Evolutionary conservation across 108 stramenopile species (phyloP).

Genomic region (Cyclotella atomus): DNA sequence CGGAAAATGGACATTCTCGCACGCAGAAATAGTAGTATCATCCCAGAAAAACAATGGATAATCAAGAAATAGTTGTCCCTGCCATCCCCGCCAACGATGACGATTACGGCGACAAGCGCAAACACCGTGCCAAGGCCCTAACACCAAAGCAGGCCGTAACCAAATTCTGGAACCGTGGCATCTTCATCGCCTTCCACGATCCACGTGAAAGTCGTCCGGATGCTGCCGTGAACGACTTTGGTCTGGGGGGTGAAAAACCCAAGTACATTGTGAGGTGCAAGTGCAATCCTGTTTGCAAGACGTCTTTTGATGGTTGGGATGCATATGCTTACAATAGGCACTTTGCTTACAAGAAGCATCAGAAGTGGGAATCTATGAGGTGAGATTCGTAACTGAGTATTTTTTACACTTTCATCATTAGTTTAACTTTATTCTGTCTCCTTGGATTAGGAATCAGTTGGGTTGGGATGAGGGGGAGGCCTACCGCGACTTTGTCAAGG

Average conservation of each 20-base stretch:
- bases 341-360: constrained; percentile 8
- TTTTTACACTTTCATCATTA: too few species aligned
- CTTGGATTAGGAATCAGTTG: too few species aligned
- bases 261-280: constrained; percentile 4
- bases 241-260: not conserved
- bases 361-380: constrained; percentile 4
- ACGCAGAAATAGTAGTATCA: not conserved
- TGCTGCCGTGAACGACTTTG: not conserved
- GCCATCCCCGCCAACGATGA: not conserved
- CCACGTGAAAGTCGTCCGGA: not conserved
- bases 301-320: constrained; percentile 7
- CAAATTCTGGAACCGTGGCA: constrained; percentile 19
- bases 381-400: too few species aligned
- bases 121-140: constrained; percentile 3
- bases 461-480: constrained; percentile 13
- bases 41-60: not conserved
- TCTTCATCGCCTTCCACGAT: not conserved
- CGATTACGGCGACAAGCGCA: constrained; percentile 5
- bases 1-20: too few species aligned
- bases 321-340: constrained; percentile 10
- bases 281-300: constrained; percentile 9
- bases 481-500: constrained; percentile 9
- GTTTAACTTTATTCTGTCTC: too few species aligned
- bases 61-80: not conserved
- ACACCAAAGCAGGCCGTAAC: constrained; percentile 6